Base-by-base conservation (phyloP, 257 asterid species). In the Capsicum rhomboideum region DNA sequence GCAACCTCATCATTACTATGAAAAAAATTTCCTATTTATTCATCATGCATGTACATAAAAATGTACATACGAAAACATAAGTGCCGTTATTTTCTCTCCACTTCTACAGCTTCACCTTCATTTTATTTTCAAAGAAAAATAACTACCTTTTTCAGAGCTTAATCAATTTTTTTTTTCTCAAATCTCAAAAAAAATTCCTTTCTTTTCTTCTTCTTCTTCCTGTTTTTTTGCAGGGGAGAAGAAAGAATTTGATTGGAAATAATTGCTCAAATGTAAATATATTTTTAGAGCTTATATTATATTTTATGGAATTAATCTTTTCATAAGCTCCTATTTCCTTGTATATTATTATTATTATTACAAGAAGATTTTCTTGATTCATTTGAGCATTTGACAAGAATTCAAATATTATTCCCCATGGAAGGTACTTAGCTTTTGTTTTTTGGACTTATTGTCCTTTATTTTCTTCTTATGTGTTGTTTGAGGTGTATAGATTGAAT, bases 131-230 rank as follows among this genome's bases (percentile, higher is more conserved):
- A 63, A 87, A 13, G n/a, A 49, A 74, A 87, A 91, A 93, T 89
- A 90, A 88, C 91, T 89, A 85, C 88, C 92, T 84, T 86, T 82
- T 86, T 82, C 69, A 68, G 89, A 90, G 90, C 87, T 69, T 90
- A 83, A 40, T 91, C 90, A 84, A 31, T 31, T 31, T 26, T 75
- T 87, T 80, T 50, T 56, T 17, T 12, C 46, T 52, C 46, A 6
- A 37, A 56, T 13, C n/a, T 78, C 67, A 23, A 10, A 6, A 4
- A 49, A 68, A 6, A 6, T 14, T n/a, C 23, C 28, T 29, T 4
- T 9, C 2, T 12, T 20, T 26, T 49, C 58, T 26, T 26, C 26
- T 50, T 23, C 44, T 10, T 49, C 55, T 12, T 74, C 40, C 26
- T 75, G 10, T 75, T 10, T 23, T 74, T 75, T 17, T 8, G 46